Base-by-base conservation (phyloP, 331 rosid genomes). In the Pyracantha coccinea region DNA sequence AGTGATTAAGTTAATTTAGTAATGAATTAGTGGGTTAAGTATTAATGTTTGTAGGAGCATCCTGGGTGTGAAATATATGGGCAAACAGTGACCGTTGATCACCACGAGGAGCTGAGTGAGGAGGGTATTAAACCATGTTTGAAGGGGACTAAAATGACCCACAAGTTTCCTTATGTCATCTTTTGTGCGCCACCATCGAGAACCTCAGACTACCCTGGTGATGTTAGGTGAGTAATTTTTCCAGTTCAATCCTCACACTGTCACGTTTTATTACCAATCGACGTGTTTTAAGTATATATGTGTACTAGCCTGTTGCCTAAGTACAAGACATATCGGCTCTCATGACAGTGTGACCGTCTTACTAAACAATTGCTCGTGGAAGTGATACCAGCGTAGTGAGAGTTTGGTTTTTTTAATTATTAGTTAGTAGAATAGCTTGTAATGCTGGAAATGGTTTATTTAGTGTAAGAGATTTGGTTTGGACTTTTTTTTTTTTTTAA, bases 161-260 rank as follows among this genome's bases (percentile, higher is more conserved):
- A 35, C 20, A 84, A 81, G 66, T 93, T 88, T 81, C 93, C 98
- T 8, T 82, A 77, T 78, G 91, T 93, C 35, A 83, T 93, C 67
- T 86, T 93, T 83, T 93, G 96, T 72, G 98, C 97, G 61, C 98
- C 98, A 7, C 98, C 98, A 19, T 89, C 87, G 8, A 77, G 90
- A 61, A 71, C 89, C 65, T 38, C 87, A 2, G 89, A 91, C 16
- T 91, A 93, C 69, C 86, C 77, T 0, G 89, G 86, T 11, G 97
- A 93, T 82, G 86, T 91, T 53, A 80, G 96, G 97, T 93, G 75
- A 87, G 75, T 41, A 15, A 15, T 47, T 47, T 50, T 50, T 50
- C 20, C 55, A 0, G 4, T 50, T 19, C 9, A 50, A 17, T 2
- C 55, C 1, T 50, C 20, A 6, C 21, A 2, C 19, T 17, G 14